Evolutionary conservation across 345 rosid species (phyloP).

Genomic region (Rhizophora mangle): DNA sequence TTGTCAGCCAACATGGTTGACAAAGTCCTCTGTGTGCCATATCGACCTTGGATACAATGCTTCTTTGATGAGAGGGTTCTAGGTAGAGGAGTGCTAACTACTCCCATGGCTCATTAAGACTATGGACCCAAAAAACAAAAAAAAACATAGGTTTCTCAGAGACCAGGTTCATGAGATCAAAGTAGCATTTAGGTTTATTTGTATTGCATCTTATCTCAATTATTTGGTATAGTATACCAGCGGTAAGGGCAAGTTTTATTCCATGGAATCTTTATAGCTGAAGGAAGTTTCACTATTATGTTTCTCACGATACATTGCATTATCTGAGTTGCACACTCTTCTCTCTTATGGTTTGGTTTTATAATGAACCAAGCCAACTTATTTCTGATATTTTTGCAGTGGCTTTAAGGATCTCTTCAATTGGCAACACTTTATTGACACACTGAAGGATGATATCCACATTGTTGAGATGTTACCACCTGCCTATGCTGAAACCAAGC

Average conservation of each 20-base stretch:
- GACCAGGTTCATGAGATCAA: not conserved
- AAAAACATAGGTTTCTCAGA: not conserved
- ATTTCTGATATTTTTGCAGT: slow-evolving; percentile 40
- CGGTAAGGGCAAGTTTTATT: not conserved
- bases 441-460: slow-evolving; percentile 71
- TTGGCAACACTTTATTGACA: slow-evolving; percentile 80
- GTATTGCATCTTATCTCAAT: not conserved
- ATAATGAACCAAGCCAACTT: slow-evolving; percentile 13
- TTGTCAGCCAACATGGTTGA: too few relatives aligned
- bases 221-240: not conserved
- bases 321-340: not conserved
- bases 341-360: not conserved
- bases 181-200: not conserved
- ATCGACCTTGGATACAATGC: too few relatives aligned
- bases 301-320: not conserved
- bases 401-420: slow-evolving; percentile 94
- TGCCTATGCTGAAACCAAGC: slow-evolving; percentile 50
- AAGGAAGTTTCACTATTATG: not conserved
- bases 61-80: too few relatives aligned
- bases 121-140: too few relatives aligned
- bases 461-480: slow-evolving; percentile 73
- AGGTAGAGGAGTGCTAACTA: too few relatives aligned
- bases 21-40: too few relatives aligned
- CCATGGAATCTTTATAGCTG: too few relatives aligned
- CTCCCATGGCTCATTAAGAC: too few relatives aligned